These are phyloP conservation scores for Vitellaria paradoxa DNA, from an alignment of 179 eudicot species.

Conservation along the genomic window DNA sequence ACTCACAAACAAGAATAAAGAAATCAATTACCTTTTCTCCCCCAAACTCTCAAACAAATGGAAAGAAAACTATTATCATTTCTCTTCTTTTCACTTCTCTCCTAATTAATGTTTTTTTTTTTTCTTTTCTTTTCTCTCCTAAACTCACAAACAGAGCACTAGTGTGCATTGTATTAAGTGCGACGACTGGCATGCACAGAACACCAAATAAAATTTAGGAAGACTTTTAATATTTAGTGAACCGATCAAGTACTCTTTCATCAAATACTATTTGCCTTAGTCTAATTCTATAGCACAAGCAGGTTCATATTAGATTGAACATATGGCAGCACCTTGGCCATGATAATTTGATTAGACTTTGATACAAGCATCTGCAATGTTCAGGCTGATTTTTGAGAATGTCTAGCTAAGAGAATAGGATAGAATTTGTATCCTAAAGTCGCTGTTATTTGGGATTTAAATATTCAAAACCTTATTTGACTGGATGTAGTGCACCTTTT, in stretches of 20 bases:
- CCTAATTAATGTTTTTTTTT: no score
- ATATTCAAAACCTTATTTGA: neutral
- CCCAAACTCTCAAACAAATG: no score
- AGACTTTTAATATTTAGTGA: neutral
- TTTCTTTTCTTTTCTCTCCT: no score
- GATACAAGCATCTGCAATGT: neutral
- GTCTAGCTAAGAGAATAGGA: neutral
- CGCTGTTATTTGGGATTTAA: neutral
- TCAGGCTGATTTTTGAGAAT: neutral
- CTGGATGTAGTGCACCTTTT: neutral
- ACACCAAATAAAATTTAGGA: neutral
- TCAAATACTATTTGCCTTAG: neutral
- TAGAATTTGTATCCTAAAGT: neutral
- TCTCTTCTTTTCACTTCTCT: no score
- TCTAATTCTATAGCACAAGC: neutral
- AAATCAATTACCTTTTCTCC: no score
- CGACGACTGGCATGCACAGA: no score
- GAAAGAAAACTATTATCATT: no score
- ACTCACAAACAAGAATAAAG: no score
- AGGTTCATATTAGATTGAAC: slow-evolving; percentile 1
- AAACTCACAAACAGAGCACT: no score
- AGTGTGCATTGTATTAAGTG: no score
- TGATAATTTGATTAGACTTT: neutral
- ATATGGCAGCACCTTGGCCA: neutral
- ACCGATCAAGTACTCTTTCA: neutral